Evolutionary conservation across 208 protist genomes (phyloP), one percentile per base, ranked within the genome.

Genomic region (Wallacemonas rigidus): DNA sequence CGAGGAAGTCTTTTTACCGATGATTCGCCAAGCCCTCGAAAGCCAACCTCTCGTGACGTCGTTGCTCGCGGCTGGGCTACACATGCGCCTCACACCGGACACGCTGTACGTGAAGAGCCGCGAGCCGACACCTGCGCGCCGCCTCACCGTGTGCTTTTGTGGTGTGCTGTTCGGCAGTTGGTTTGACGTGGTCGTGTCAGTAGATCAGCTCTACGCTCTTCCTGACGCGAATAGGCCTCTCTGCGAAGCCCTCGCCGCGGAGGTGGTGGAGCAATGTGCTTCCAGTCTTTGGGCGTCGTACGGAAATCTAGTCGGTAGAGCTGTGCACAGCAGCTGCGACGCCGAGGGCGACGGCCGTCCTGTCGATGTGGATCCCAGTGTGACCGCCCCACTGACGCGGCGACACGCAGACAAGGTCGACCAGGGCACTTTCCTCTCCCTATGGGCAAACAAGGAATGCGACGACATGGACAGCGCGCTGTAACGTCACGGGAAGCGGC

Each of bases 221-320:
- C 5, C 76, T 11, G 26, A 70, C 26, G 72, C 73, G 35, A 74
- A 71, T 14, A 64, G 40, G 7, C 56, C 54, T 5, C 69, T 83
- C 67, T 87, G 77, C 56, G 15, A 76, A 2, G 17, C 43, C 51
- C 72, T 91, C 53, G 43, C 83, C 40, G 73, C 82, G 2, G 68
- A 72, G 9, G 86, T 94, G 65, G 60, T 96, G 41, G 91, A 96
- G 72, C 85, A 93, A 75, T 92, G 87, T 43, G 80, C 93, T 47
- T 82, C 79, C 12, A 81, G 82, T 14, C 54, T 96, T 54, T 96
- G 89, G 89, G 69, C 81, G 17, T 83, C 87, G 38, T 92, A 91
- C 68, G 77, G 79, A 6, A 88, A 87, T 50, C 60, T 96, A 1
- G 71, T 91, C 36, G 91, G 91, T 11, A 86, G 43, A 60, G 55